Conservation (phyloP, 225 moss, liverwort and hornwort species). For the Bryum argenteum region DNA sequence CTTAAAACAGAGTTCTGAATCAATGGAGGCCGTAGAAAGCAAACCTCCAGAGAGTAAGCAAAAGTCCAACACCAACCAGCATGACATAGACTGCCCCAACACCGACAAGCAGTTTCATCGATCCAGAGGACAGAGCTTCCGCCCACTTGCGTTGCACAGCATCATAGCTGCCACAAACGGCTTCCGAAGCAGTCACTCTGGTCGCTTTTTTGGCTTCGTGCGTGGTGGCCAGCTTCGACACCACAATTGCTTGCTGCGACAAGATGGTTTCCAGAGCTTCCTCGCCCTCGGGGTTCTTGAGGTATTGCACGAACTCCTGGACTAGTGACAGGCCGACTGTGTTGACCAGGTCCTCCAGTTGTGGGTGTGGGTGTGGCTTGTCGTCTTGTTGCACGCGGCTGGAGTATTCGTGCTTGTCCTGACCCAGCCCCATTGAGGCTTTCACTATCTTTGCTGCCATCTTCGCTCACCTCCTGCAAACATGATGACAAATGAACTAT, state of each 20-base stretch:
- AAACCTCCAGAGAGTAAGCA: slow-evolving; percentile 43
- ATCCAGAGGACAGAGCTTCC: not conserved
- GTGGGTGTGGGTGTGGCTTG: slow-evolving; percentile 33
- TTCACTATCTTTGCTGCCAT: no score
- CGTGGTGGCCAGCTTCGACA: slow-evolving; percentile 11
- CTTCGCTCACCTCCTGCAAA: no score
- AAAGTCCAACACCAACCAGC: slow-evolving; percentile 24
- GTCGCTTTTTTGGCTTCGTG: slow-evolving; percentile 20
- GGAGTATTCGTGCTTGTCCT: no score
- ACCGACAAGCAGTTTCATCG: not conserved
- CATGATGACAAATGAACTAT: no score
- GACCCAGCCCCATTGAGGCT: no score
- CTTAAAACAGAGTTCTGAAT: no score
- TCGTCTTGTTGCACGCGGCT: not conserved
- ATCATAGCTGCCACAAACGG: slow-evolving; percentile 18
- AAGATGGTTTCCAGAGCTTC: slow-evolving; percentile 20
- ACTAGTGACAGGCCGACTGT: slow-evolving; percentile 28
- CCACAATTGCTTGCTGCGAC: slow-evolving; percentile 19
- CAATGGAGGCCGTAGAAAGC: slow-evolving; percentile 35
- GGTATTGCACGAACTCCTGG: slow-evolving; percentile 31
- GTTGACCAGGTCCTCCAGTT: slow-evolving; percentile 33
- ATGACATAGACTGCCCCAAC: not conserved
- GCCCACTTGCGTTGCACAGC: slow-evolving; percentile 4
- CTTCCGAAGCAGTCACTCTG: slow-evolving; percentile 27
- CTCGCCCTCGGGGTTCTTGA: slow-evolving; percentile 29